These are phyloP conservation scores for Lepidium africanum DNA, from an alignment of 345 rosid genomes.

Conservation along the genomic window DNA sequence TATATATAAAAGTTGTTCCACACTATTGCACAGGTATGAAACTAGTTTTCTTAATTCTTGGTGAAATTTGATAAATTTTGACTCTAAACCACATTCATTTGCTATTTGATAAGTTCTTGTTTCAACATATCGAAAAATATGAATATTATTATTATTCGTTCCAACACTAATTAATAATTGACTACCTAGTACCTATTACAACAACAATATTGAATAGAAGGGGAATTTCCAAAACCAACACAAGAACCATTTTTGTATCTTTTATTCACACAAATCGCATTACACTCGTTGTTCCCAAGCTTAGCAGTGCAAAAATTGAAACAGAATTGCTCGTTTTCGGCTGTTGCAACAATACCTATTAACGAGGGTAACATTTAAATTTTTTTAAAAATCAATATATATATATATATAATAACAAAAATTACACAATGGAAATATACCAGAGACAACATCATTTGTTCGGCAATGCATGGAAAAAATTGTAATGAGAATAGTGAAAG, in stretches of 20 bases:
- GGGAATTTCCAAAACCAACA: constrained; percentile 3
- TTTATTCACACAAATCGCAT: constrained; percentile 1
- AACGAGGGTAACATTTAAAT: too few species aligned
- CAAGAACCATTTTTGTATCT: constrained; percentile 16
- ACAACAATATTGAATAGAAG: constrained; percentile 7
- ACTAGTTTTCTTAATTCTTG: too few species aligned
- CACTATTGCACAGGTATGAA: too few species aligned
- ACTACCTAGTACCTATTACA: not conserved
- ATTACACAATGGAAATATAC: not conserved
- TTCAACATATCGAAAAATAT: not conserved
- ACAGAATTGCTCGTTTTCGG: not conserved
- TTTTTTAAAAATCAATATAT: too few species aligned
- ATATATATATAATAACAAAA: too few species aligned
- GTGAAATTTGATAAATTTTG: too few species aligned
- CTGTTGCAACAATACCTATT: too few species aligned
- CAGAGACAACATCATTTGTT: not conserved
- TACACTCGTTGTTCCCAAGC: constrained; percentile 13
- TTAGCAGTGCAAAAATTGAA: not conserved
- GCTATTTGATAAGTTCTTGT: too few species aligned
- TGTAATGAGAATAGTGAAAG: not conserved
- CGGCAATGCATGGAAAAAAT: not conserved
- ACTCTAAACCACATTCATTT: too few species aligned
- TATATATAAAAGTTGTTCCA: too few species aligned
- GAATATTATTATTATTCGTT: not conserved
- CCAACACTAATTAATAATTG: not conserved